Evolutionary conservation across 345 rosid genomes (phyloP), one percentile per base, ranked within the genome.

Genomic region (Salix arbutifolia): DNA sequence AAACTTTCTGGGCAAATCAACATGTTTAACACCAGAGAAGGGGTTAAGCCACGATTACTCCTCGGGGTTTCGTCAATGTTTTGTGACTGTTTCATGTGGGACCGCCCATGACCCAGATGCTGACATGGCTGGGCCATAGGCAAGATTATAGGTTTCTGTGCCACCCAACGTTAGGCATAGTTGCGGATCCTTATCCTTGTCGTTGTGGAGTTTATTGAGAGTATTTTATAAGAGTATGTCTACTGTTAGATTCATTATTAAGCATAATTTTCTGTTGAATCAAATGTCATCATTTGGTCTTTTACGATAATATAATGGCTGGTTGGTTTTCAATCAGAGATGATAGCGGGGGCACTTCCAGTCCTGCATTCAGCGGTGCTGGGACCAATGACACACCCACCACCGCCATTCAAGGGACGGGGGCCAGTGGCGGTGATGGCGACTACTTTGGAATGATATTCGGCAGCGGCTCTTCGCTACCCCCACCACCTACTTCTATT

Each of bases 391-490:
- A 86, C 44, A 76, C 85, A n/a, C 78, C 85, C 78, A 66, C 62
- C 83, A 76, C 72, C 18, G 81, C 86, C 44, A 19, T 4, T n/a
- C 13, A 50, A 2, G 85, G 87, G 28, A 53, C 82, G 75, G 68
- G 76, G 8, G 67, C 76, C 5, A 72, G 72, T 6, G 77, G 44
- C 25, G 80, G 70, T 1, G 87, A 81, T 31, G 88, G 76, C 1
- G 85, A 84, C 80, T 76, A 28, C 77, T 89, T 93, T 77, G 87
- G 93, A 71, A 88, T 88, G 92, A 91, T 85, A 83, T 96, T 96
- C 8, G 90, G 94, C 80, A 83, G 87, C 73, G 87, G 80, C n/a
- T 85, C 74, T 0, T 73, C 87, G 30, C 79, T 84, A 21, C 72
- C 62, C 35, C 65, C 65, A 26, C 80, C 87, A 48, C 69, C 80